Base-by-base conservation (phyloP, 2,329 filamentous ascomycete genomes). In the Exserohilum rostratum region DNA sequence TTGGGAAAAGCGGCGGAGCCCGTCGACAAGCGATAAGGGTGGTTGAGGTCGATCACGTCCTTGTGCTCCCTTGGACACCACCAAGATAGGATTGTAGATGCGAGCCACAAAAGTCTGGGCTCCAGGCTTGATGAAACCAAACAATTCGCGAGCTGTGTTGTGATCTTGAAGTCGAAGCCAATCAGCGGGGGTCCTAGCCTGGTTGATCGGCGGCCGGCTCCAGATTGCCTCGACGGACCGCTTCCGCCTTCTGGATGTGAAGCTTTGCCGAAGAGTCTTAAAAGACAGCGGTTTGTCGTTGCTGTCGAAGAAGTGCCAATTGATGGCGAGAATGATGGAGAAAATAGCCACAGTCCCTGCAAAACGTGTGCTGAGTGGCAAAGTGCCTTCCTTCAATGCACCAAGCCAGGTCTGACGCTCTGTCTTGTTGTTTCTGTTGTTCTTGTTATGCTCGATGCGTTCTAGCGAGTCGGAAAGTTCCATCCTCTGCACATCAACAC, bases 161-260 rank as follows among this genome's bases (percentile, higher is more conserved):
- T 91, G 89, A 63, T 93, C 90, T 70, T 93, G 90, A 51, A 91
- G 80, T 22, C 84, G 83, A 45, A 93, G 79, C 90, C 90, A 93
- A 13, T 90, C 88, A 3, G 83, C 86, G 1, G 88, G 90, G n/a
- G 87, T 90, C 56, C 90, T 82, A 2, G 88, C 89, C 68, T 91
- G 89, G 65, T 93, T 87, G 56, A 92, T 83, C 18, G 84, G 82
- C 10, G 86, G 80, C 2, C 86, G 79, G 3, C 47, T 68, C 66
- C 65, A 68, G 6, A 52, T 44, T 38, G 46, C 17, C 43, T 62
- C 25, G 10, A 37, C 46, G 37, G 53, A 64, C 55, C 59, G 58
- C 50, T 44, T 62, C 33, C 53, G 60, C 54, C 48, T 67, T 33
- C 45, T 61, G 11, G 75, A 64, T 6, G 73, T 25, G 17, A 66